A percentile compares a stretch with the other conserved stretches of the same genome.
phyloP scores from a whole-genome alignment of 225 moss, liverwort and hornwort species.

The Marchantia polymorpha region DNA sequence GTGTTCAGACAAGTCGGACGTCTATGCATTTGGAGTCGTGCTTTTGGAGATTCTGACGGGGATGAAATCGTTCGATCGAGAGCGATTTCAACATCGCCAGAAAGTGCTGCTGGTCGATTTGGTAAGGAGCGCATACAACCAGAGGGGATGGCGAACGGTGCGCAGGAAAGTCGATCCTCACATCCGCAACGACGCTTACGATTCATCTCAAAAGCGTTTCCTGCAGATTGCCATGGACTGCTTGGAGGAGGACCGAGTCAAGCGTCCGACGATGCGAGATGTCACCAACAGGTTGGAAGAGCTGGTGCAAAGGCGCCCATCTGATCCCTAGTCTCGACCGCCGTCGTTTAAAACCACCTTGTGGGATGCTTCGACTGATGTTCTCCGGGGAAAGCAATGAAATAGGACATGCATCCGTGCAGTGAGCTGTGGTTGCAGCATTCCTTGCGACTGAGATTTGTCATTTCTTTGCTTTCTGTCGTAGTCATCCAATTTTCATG shows the following conservation, averaged over 20 bases:
- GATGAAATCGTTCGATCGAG: constrained; percentile 1
- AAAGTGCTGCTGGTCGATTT: constrained; percentile 7
- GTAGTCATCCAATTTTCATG: background rate
- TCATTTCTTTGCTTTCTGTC: background rate
- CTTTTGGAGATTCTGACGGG: constrained; percentile 15
- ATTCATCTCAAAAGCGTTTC: background rate
- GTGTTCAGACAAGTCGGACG: constrained; percentile 12
- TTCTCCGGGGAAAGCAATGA: background rate
- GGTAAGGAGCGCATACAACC: background rate
- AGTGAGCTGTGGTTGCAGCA: background rate
- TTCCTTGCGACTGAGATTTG: background rate
- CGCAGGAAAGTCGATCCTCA: background rate
- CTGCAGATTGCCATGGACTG: background rate
- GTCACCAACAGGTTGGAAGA: background rate
- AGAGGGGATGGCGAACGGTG: background rate
- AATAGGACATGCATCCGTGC: background rate
- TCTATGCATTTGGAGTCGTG: constrained; percentile 21
- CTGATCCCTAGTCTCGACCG: background rate
- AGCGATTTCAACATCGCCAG: background rate
- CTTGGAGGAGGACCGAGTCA: background rate
- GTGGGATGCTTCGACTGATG: background rate
- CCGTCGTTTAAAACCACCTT: background rate
- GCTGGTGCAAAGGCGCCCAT: background rate
- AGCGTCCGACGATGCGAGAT: background rate
- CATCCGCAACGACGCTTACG: background rate